Percentiles rank a stretch among this genome's conserved stretches.
Evolutionary conservation across 108 stramenopile species (phyloP).

Genomic region (Fistulifera solaris): DNA sequence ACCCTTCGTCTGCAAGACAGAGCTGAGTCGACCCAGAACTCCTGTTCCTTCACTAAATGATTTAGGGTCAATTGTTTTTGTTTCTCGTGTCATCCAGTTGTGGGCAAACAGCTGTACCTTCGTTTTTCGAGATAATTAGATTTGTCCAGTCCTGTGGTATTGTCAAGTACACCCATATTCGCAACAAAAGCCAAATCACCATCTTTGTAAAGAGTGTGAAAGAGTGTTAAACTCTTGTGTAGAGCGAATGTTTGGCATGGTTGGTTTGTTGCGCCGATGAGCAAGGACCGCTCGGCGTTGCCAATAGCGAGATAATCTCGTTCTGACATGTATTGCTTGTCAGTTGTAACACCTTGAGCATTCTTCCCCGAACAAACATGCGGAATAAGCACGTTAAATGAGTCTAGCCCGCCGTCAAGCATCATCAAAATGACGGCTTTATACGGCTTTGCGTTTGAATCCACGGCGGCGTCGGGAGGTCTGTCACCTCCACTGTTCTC

Average conservation of each 20-base stretch:
- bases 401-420: constrained; percentile 43
- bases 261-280: constrained; percentile 13
- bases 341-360: constrained; percentile 5
- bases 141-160: constrained; percentile 8
- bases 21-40: constrained; percentile 15
- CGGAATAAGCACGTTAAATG: constrained; percentile 47
- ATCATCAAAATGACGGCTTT: constrained; percentile 50
- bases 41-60: constrained; percentile 24
- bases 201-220: constrained; percentile 1
- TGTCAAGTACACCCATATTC: constrained; percentile 2
- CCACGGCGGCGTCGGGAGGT: background rate
- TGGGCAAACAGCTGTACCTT: constrained; percentile 46
- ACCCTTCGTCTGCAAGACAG: constrained; percentile 13
- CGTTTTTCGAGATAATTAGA: constrained; percentile 10
- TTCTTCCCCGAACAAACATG: constrained; percentile 14
- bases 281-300: constrained; percentile 4
- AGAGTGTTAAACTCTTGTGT: background rate
- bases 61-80: constrained; percentile 25
- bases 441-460: constrained; percentile 26
- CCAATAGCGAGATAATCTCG: constrained; percentile 21
- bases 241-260: background rate
- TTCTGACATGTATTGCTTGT: constrained; percentile 20
- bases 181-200: background rate
- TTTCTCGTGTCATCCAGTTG: constrained; percentile 29
- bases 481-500: constrained; percentile 4